Base-by-base conservation (phyloP, 2,329 filamentous ascomycete species). In the Xylariales sp. region DNA sequence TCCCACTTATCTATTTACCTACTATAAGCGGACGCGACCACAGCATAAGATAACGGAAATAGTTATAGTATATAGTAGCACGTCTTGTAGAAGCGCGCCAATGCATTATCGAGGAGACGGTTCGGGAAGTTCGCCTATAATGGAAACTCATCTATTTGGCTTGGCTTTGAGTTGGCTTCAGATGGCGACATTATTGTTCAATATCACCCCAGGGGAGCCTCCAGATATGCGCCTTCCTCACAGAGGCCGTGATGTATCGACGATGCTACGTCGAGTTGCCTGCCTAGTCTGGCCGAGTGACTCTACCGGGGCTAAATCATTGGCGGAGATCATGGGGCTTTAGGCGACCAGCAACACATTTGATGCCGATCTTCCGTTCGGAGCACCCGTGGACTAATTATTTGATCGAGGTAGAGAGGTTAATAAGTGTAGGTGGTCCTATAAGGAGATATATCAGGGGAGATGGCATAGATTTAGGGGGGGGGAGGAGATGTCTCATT, bases 141-240 rank as follows among this genome's bases (percentile, higher is more conserved):
- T 9, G 67, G 67, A 62, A 69, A 63, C 49, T 60, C 67, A 54
- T 39, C 12, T 60, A 32, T 23, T n/a, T 60, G 28, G 23, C 67
- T 66, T 69, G 67, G 67, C 67, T 39, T 28, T 39, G 48, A 28
- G 55, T 48, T 63, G 59, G 55, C 48, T 41, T 60, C 23, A 52
- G 58, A 66, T 65, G 58, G 63, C 58, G 62, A 69, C 66, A 69
- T 66, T 41, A 58, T 69, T 50, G 54, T 53, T 23, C 50, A 60
- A 68, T 65, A 68, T 68, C 32, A 45, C 34, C 28, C 30, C 32
- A 48, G 39, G 54, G 46, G 9, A 48, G 36, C 18, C 18, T 32
- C 23, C 10, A 5, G 52, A 23, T 45, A 49, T 57, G 45, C 41
- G 65, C 65, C 65, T 65, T 57, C 65, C 57, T 64, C 57, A 49